Percentiles rank a stretch among this genome's conserved stretches.
Evolutionary conservation across 352 stramenopile species (phyloP).

Genomic region (Pythium utonaiense): DNA sequence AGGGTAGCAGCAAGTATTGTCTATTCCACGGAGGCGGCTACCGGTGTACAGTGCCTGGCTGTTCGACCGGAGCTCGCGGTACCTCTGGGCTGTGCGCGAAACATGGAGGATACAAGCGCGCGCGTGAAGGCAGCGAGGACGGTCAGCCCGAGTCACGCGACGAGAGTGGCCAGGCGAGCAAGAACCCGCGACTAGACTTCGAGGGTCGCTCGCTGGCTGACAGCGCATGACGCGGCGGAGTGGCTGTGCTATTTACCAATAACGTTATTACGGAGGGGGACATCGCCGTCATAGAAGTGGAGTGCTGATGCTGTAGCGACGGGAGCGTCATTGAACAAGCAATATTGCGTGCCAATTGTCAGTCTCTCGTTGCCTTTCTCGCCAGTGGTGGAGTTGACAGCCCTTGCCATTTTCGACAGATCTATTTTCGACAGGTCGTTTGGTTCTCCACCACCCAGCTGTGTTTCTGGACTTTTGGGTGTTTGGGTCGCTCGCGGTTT

Average conservation of each 20-base stretch:
- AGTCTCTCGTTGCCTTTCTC: too few species aligned
- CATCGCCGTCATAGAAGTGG: neutral
- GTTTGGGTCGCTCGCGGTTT: neutral
- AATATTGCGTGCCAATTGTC: too few species aligned
- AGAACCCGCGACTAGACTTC: conserved; percentile 19
- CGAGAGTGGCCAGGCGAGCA: conserved; percentile 8
- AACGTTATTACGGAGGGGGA: neutral
- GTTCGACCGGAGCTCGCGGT: conserved; percentile 66
- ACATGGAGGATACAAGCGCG: conserved; percentile 71
- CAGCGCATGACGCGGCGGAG: neutral
- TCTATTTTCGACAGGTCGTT: neutral
- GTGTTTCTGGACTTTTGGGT: neutral
- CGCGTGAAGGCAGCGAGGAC: conserved; percentile 6
- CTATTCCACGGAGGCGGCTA: conserved; percentile 85
- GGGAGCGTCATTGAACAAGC: too few species aligned
- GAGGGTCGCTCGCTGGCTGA: conserved; percentile 9
- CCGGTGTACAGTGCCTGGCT: conserved; percentile 72
- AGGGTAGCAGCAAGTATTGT: conserved; percentile 72
- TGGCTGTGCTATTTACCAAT: neutral
- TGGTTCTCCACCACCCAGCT: neutral
- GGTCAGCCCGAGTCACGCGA: neutral
- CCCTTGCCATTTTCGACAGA: neutral
- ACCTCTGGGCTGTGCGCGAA: conserved; percentile 76
- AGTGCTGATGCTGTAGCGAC: too few species aligned
- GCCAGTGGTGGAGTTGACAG: too few species aligned